A percentile compares a stretch with the other conserved stretches of the same genome.
phyloP scores from a whole-genome alignment of 73 alveolate genomes.

The Symbiodinium pilosum region DNA sequence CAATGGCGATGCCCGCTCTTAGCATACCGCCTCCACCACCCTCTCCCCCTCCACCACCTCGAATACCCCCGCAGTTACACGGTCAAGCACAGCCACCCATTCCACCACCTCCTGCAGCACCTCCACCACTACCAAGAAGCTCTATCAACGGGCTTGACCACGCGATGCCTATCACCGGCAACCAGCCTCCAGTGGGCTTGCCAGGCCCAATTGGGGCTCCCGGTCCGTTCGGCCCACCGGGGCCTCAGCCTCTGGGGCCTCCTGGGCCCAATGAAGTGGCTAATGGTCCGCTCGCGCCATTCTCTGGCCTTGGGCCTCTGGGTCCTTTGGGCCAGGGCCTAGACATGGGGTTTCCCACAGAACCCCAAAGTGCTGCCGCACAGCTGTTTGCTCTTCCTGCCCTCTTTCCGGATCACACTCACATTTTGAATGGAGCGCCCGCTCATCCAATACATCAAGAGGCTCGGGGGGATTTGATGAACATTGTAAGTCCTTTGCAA shows the following conservation, averaged over 20 bases:
- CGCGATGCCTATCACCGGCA: too few relatives aligned
- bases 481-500: not conserved
- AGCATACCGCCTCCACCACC: slow-evolving; percentile 11
- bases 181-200: not conserved
- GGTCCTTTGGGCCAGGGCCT: not conserved
- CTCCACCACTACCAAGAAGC: not conserved
- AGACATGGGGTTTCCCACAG: not conserved
- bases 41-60: slow-evolving; percentile 13
- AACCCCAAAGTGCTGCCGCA: slow-evolving; percentile 25
- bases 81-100: not conserved
- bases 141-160: not conserved
- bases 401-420: slow-evolving; percentile 11
- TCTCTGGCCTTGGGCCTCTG: not conserved
- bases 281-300: not conserved
- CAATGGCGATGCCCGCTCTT: not conserved
- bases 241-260: not conserved
- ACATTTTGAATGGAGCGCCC: not conserved
- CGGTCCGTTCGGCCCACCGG: not conserved
- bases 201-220: not conserved
- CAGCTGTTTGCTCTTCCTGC: slow-evolving; percentile 49
- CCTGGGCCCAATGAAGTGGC: not conserved
- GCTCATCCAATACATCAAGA: not conserved
- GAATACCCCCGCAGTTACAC: not conserved
- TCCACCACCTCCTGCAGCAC: not conserved
- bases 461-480: not conserved